Base-by-base conservation (phyloP, 441 rosid species). In the Pelargonium myrrhifolium region DNA sequence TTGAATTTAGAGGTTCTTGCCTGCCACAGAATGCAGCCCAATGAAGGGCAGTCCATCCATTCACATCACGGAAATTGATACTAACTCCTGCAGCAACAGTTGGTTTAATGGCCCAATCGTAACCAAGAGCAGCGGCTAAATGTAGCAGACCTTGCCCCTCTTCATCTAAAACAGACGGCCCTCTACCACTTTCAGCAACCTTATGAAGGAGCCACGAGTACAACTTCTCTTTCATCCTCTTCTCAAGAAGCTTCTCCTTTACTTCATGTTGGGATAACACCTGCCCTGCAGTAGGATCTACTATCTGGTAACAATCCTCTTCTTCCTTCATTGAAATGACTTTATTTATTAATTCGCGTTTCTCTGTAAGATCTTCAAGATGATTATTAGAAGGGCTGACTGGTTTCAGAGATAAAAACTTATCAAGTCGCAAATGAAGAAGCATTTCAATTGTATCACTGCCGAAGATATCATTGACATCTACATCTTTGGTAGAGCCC, bases 1-100 rank as follows among this genome's bases (percentile, higher is more conserved):
- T 43, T 11, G 3, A 47, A 47, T 10, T 47, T 47, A 47, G 20
- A 53, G 59, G 11, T 18, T 53, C 80, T 75, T 77, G 78, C 98
- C 97, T 93, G 85, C 98, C 97, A 76, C 76, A 85, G 78, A 72
- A 87, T 68, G 98, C 98, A 28, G 98, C 98, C 98, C 98, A 93
- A 66, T 93, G 98, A 78, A 93, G 97, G 68, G 96, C 98, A 53
- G 97, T 93, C 98, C 98, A 93, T 45, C 98, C 98, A 75, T 89
- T 89, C n/a, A 73, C 80, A 70, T 93, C 98, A 2, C 98, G 91
- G 75, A 90, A 93, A 74, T 93, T 86, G 72, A 89, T 84, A 72
- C 81, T 90, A 60, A 90, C 97, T 71, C 98, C 98, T 0, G 96
- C 85, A 65, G 79, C 66, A 61, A 85, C 73, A 6, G 90, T 90